phyloP scores from a whole-genome alignment of 257 asterid genomes.

The Jaltomata sinuosa region DNA sequence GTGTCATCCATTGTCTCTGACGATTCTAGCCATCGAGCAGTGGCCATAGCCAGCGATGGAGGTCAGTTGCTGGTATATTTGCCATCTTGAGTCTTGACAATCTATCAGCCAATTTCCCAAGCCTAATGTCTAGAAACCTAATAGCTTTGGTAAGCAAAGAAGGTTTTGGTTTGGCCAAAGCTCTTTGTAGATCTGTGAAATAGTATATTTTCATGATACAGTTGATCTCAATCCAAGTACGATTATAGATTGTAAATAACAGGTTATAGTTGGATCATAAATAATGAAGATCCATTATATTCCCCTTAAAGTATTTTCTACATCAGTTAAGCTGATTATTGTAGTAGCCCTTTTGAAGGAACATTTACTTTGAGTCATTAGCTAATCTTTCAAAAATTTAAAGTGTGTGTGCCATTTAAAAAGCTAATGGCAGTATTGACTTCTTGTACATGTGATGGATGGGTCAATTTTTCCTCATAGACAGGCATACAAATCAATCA shows the following conservation, averaged over 20 bases:
- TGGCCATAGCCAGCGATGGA: conserved; percentile 60
- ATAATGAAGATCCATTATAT: not conserved
- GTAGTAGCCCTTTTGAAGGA: not conserved
- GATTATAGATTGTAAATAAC: not conserved
- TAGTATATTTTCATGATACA: not conserved
- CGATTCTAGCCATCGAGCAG: conserved; percentile 41
- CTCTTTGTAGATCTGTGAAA: not conserved
- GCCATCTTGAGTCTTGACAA: conserved; percentile 35
- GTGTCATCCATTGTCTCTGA: conserved; percentile 56
- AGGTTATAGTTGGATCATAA: not conserved
- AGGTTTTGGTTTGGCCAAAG: not conserved
- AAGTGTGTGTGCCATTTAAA: too few species aligned
- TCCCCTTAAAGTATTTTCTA: not conserved
- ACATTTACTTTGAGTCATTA: too few species aligned
- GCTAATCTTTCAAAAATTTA: too few species aligned
- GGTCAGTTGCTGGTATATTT: conserved; percentile 56
- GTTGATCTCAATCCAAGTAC: not conserved
- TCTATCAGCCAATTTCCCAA: not conserved
- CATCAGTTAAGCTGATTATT: not conserved
- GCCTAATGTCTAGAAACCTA: not conserved
- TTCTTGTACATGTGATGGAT: not conserved
- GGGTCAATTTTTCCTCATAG: too few species aligned
- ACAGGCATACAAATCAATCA: too few species aligned
- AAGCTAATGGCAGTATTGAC: too few species aligned
- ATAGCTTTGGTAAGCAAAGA: not conserved